Evolutionary conservation across 2,329 filamentous ascomycete species (phyloP), one percentile per base, ranked within the genome.

Genomic region (Colletotrichum somersetense): DNA sequence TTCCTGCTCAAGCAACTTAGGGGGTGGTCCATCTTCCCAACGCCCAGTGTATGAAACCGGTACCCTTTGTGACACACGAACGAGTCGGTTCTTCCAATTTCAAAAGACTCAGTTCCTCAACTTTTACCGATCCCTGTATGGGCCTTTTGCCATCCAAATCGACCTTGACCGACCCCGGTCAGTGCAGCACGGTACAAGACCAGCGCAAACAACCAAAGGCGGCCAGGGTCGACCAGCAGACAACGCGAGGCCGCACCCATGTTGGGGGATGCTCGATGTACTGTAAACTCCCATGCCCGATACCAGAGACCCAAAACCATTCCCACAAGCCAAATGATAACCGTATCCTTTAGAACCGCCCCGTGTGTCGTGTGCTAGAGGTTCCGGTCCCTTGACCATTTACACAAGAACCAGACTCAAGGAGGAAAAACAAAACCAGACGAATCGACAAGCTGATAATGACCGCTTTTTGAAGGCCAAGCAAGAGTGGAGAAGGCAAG

Each of bases 281-380:
- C 18, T 33, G 42, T 26, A 55, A 42, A 33, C 4, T 55, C 55
- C 46, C 56, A 42, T 56, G 53, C 55, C 59, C 59, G 30, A 35
- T 48, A 10, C 53, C 48, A 16, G 26, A 35, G 33, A 23, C 46
- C 20, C 63, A 23, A 33, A 44, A 20, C 68, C 46, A 50, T 56
- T 56, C 66, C 66, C 38, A 48, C 40, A 56, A 64, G 62, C 57
- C 69, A 50, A 30, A 30, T 66, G 33, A 66, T 65, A 50, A 55
- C 66, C 38, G 33, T 56, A 50, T 64, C 55, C 59, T 18, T 57
- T 44, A 48, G 63, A 52, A 20, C 65, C 70, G 20, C 38, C 12
- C 38, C 38, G 30, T 14, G 57, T 68, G 11, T 70, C 75, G 73
- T 76, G 67, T 76, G 69, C 74, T 63, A 71, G 69, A 71, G 72